These are phyloP conservation scores for Fusarium setosum DNA, from an alignment of 2,329 filamentous ascomycete species.

Conservation along the genomic window DNA sequence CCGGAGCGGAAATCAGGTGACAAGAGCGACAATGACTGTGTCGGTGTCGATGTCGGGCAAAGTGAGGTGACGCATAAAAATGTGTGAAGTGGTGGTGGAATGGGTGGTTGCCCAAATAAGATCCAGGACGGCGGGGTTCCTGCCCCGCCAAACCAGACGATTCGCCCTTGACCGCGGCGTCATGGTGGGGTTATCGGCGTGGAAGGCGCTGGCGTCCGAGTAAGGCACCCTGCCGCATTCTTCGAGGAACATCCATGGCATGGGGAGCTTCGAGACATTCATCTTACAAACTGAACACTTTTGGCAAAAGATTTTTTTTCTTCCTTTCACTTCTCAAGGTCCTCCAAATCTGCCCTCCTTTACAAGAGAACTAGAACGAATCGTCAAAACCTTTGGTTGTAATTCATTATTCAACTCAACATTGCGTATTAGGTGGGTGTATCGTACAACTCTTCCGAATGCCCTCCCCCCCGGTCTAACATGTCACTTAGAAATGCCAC, in stretches of 20 bases:
- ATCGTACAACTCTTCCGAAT: conserved; percentile 26
- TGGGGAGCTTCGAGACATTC: background rate
- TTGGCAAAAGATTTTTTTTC: background rate
- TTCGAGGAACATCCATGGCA: background rate
- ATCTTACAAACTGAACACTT: too few species aligned
- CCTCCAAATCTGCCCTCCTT: background rate
- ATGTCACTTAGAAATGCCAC: conserved; percentile 11
- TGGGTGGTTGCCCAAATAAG: conserved; percentile 24
- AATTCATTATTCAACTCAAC: conserved; percentile 2
- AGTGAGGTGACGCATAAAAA: conserved; percentile 41
- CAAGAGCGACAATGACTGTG: conserved; percentile 33
- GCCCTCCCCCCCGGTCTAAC: conserved; percentile 18
- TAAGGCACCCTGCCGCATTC: background rate
- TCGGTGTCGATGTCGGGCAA: conserved; percentile 26
- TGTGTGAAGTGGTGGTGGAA: conserved; percentile 31
- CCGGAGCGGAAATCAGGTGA: conserved; percentile 33
- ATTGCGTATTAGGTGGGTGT: conserved; percentile 31
- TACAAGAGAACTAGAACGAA: too few species aligned
- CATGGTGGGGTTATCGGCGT: conserved; percentile 37
- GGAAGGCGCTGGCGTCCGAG: background rate
- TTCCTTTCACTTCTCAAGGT: background rate
- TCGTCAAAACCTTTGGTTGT: background rate
- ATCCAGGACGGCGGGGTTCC: conserved; percentile 34
- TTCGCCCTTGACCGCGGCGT: conserved; percentile 31
- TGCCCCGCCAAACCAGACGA: conserved; percentile 40